phyloP scores from a whole-genome alignment of 441 rosid genomes.

The Populus hybrid region DNA sequence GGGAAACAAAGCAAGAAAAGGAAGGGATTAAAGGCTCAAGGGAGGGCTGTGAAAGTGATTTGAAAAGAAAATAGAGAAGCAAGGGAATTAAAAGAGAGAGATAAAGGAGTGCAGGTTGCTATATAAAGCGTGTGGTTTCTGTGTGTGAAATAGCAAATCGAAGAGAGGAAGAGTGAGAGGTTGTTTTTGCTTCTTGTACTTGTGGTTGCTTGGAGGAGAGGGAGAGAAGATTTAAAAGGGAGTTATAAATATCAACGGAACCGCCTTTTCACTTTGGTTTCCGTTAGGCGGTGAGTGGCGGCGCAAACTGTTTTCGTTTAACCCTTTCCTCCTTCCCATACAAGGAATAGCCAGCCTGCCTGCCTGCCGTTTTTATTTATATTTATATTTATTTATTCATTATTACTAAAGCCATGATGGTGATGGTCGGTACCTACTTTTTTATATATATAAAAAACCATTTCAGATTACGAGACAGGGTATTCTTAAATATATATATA shows the following conservation, averaged over 20 bases:
- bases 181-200: not conserved
- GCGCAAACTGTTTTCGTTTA: not conserved
- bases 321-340: not conserved
- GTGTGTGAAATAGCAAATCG: not conserved
- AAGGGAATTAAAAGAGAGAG: not conserved
- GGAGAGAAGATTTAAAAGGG: not conserved
- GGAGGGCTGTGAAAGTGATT: not conserved
- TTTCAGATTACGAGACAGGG: not conserved
- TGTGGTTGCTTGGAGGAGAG: slow-evolving; percentile 4
- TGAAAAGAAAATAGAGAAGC: not conserved
- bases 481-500: too few species aligned
- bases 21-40: not conserved
- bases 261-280: not conserved
- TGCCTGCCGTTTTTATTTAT: too few species aligned
- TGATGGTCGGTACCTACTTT: not conserved
- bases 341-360: not conserved
- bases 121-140: not conserved
- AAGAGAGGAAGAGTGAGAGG: not conserved
- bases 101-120: not conserved
- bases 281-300: not conserved
- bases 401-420: too few species aligned
- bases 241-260: not conserved
- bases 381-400: too few species aligned
- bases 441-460: too few species aligned
- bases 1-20: not conserved